Conservation (phyloP, 306 rosid species). For the Sindora glabra region DNA sequence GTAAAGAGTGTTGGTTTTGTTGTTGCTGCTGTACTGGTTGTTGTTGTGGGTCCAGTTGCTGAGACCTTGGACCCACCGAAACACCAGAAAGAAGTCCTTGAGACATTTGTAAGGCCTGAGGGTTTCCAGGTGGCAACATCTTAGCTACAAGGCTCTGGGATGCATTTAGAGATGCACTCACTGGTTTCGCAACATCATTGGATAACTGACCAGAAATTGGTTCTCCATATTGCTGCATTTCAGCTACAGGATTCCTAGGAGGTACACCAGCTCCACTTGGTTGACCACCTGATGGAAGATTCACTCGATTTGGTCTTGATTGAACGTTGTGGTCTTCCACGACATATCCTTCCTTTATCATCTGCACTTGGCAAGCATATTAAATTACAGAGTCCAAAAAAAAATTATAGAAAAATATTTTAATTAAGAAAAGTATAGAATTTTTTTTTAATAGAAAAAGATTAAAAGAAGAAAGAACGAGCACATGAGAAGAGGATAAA, state of each 20-base stretch:
- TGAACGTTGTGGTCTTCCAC: conserved; percentile 47
- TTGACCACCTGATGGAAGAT: conserved; percentile 44
- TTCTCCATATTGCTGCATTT: conserved; percentile 77
- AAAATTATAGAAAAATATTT: too few relatives aligned
- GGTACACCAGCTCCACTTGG: conserved; percentile 33
- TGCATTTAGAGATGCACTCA: conserved; percentile 38
- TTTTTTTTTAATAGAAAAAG: too few relatives aligned
- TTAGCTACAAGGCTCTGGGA: conserved; percentile 58
- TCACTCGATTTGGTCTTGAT: conserved; percentile 41
- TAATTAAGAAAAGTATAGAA: too few relatives aligned
- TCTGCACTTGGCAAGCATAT: conserved; percentile 40
- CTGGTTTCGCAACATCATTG: conserved; percentile 60
- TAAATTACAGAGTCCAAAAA: too few relatives aligned
- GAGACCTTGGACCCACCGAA: conserved; percentile 64
- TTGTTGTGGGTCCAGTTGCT: conserved; percentile 64
- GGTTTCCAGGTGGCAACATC: conserved; percentile 85
- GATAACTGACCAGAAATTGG: conserved; percentile 46
- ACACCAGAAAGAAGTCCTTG: conserved; percentile 69
- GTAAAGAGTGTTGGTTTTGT: conserved; percentile 59
- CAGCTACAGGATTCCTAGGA: conserved; percentile 42
- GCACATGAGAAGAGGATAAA: too few relatives aligned
- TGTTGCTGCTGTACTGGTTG: conserved; percentile 33
- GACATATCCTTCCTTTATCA: conserved; percentile 59
- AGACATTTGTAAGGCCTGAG: conserved; percentile 86
- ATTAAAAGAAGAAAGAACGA: background rate